Percentiles rank a stretch among this genome's conserved stretches.
phyloP scores from a whole-genome alignment of 306 rosid species.

The Trifolium pratense region DNA sequence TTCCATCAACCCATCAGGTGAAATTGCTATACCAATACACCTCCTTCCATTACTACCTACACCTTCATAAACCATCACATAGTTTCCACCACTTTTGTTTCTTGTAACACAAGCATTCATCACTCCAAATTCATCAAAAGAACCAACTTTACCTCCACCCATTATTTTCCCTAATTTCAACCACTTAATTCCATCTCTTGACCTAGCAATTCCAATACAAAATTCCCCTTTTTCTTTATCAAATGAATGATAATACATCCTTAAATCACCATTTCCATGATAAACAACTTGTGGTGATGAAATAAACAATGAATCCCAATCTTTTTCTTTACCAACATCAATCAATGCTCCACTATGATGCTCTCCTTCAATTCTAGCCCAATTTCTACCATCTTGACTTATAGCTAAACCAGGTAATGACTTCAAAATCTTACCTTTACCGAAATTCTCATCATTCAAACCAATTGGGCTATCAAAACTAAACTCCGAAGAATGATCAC shows the following conservation, averaged over 20 bases:
- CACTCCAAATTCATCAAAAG: conserved; percentile 69
- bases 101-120: conserved; percentile 60
- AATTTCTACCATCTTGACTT: conserved; percentile 85
- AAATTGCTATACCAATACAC: conserved; percentile 72
- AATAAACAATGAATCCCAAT: conserved; percentile 75
- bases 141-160: conserved; percentile 61
- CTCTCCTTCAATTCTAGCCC: conserved; percentile 92
- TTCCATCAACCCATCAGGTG: conserved; percentile 68
- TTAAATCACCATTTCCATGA: conserved; percentile 69
- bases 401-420: conserved; percentile 80
- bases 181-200: conserved; percentile 87
- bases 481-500: conserved; percentile 38
- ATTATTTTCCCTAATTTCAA: conserved; percentile 71
- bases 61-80: conserved; percentile 86
- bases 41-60: conserved; percentile 63
- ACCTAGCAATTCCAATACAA: conserved; percentile 76
- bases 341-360: conserved; percentile 84
- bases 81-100: conserved; percentile 58
- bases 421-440: conserved; percentile 49
- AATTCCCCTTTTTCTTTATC: conserved; percentile 58
- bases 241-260: conserved; percentile 88
- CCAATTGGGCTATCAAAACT: conserved; percentile 51
- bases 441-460: conserved; percentile 33
- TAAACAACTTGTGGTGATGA: conserved; percentile 70
- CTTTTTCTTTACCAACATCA: conserved; percentile 68